Base-by-base conservation (phyloP, 2,329 filamentous ascomycete genomes). In the Biscogniauxia sp. region DNA sequence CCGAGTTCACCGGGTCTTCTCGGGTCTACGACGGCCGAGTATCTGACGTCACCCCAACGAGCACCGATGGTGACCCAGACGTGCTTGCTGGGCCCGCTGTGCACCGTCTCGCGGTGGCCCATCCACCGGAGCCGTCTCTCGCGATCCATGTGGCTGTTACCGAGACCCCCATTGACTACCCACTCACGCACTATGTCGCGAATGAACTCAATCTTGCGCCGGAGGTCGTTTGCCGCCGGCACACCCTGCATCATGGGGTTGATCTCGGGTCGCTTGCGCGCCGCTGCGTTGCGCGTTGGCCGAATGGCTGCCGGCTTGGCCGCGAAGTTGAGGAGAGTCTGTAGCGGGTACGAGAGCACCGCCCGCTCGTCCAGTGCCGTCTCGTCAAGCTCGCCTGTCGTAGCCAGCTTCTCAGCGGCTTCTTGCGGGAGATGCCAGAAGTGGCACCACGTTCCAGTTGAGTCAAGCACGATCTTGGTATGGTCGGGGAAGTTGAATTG, bases 401-500 rank as follows among this genome's bases (percentile, higher is more conserved):
- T 76, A 2, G 84, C 81, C 11, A 94, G 83, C 49, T 86, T 83
- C 65, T 85, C 80, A 2, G 89, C 87, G 0, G 90, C 90, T 61
- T 89, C 85, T n/a, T 86, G 79, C 0, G 89, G 86, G 20, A 93
- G 84, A 69, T 91, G 88, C 78, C 90, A 90, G 72, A 93, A 92
- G 72, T 91, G 89, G 67, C 90, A 89, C 81, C 87, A 89, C 1
- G 83, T 86, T n/a, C 89, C 91, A 28, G 89, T 85, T 0, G 88
- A 79, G 60, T 92, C 91, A 25, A 95, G 78, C 13, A 94, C 88
- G 58, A 95, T 84, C 76, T 95, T 95, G 61, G 91, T 94, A 74
- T 95, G 91, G 68, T 95, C 91, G 2, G 91, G 91, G 74, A 95
- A 95, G 77, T 95, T 94, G 76, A 94, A 91, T 84, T 92, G 90